Evolutionary conservation across 208 protist species (phyloP), one percentile per base, ranked within the genome.

Genomic region (Acanthamoeba healyi): DNA sequence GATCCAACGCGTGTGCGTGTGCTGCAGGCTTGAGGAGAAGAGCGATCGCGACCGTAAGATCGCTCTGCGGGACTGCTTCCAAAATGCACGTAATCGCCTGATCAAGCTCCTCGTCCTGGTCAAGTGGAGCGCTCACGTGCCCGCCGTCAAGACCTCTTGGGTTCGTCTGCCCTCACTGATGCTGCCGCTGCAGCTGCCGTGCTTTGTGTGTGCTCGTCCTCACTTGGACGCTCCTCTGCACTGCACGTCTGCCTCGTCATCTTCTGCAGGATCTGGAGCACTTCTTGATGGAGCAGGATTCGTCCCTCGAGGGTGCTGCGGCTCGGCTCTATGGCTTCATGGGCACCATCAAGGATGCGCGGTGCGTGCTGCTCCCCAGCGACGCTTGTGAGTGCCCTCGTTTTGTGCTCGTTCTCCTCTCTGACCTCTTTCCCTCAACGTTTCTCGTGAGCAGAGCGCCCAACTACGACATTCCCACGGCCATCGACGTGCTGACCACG

Each of bases 401-500:
- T 12, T 24, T 22, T 24, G 34, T 90, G 9, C 36, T 84, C 49
- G 34, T 81, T 19, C 26, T 12, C 32, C 40, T 6, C 26, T 84
- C 26, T 84, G 24, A 44, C 36, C 24, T n/a, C n/a, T 24, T 26
- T 15, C 32, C 34, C 72, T 19, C 40, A 32, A 6, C 34, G 17
- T 29, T n/a, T n/a, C n/a, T n/a, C n/a, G n/a, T n/a, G n/a, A n/a
- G n/a, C n/a, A 92, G 87, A 38, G 91, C 94, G 46, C 94, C 94
- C 44, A 87, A 95, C 24, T 95, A 95, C 67, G 94, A 95, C 72
- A 65, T 95, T 26, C 82, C 91, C 5, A 95, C 94, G 14, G 94
- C 94, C 6, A 95, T 95, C 1, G 94, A 95, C 77, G 84, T 95
- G 2, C 72, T 95, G 26, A 81, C 92, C 15, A 88, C 86, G 10